Percentiles rank a stretch among this genome's conserved stretches.
Evolutionary conservation across 192 early-diverging fungal species (phyloP).

Genomic region (Lobosporangium transversale): DNA sequence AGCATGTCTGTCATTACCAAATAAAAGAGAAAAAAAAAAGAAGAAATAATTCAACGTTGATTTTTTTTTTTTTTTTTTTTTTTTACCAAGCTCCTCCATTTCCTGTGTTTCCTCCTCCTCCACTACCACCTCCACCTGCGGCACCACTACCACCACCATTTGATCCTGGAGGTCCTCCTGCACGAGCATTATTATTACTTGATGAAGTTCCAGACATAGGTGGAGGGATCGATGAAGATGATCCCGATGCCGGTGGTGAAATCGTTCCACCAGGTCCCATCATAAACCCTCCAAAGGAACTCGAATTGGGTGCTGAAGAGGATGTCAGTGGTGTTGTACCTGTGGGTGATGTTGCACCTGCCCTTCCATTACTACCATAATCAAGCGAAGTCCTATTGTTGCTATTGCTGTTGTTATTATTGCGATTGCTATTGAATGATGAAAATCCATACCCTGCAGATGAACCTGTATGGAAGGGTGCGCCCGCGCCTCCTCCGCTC

Average conservation of each 20-base stretch:
- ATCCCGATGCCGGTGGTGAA: conserved; percentile 14
- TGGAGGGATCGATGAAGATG: no score
- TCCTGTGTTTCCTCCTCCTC: neutral
- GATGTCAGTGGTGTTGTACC: neutral
- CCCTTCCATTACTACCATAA: neutral
- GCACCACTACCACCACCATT: conserved; percentile 1
- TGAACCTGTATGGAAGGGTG: conserved; percentile 39
- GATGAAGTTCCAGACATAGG: no score
- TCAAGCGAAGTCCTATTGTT: neutral
- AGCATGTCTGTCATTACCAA: neutral
- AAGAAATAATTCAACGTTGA: no score
- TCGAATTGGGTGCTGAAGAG: conserved; percentile 2
- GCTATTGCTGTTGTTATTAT: conserved; percentile 7
- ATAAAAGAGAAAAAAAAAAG: neutral
- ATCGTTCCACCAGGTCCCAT: conserved; percentile 10
- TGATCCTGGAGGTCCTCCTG: neutral
- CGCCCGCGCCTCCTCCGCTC: conserved; percentile 40
- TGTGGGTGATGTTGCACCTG: neutral
- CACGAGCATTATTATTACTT: conserved; percentile 4
- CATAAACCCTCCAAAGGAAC: conserved; percentile 3
- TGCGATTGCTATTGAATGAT: conserved; percentile 10
- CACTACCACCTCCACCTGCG: no score
- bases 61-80: no score
- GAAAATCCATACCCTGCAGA: conserved; percentile 29
- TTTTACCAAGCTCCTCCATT: neutral